Evolutionary conservation across 805 yeast genomes (phyloP).

Genomic region (Zygotorulaspora danielsina): DNA sequence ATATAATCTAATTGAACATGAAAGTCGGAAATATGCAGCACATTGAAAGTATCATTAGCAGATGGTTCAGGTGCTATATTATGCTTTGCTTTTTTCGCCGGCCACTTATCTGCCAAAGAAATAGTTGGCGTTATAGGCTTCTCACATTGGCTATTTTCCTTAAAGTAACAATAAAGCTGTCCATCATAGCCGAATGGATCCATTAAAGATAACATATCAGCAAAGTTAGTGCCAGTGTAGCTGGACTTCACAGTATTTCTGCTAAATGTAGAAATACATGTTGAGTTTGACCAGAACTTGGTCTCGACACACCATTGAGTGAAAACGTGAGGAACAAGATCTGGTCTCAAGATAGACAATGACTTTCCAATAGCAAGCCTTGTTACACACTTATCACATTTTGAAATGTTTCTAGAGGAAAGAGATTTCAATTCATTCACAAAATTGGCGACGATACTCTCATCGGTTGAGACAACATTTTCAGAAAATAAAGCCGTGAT

Average conservation of each 20-base stretch:
- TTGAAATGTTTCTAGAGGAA: slow-evolving; percentile 7
- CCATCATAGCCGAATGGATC: slow-evolving; percentile 53
- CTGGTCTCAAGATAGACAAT: slow-evolving; percentile 39
- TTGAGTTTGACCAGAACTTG: slow-evolving; percentile 22
- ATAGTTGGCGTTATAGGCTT: slow-evolving; percentile 51
- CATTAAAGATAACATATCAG: slow-evolving; percentile 48
- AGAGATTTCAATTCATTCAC: slow-evolving; percentile 4
- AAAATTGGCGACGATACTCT: slow-evolving; percentile 3
- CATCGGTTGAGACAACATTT: no score
- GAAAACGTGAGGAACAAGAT: slow-evolving; percentile 40
- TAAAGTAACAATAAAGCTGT: slow-evolving; percentile 56
- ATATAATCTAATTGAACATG: slow-evolving; percentile 55
- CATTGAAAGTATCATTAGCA: slow-evolving; percentile 48
- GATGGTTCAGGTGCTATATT: slow-evolving; percentile 44
- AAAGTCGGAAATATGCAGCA: slow-evolving; percentile 62
- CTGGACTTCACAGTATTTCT: slow-evolving; percentile 39
- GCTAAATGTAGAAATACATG: slow-evolving; percentile 35
- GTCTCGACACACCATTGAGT: slow-evolving; percentile 43
- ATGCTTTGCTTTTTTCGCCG: slow-evolving; percentile 40
- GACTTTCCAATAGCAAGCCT: slow-evolving; percentile 38
- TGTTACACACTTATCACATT: slow-evolving; percentile 37
- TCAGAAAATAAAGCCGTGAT: no score
- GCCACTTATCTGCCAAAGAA: slow-evolving; percentile 44
- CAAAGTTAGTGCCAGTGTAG: slow-evolving; percentile 45
- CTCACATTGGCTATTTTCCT: slow-evolving; percentile 46